A percentile compares a stretch with the other conserved stretches of the same genome.
Conservation (phyloP, 495 filamentous ascomycete genomes). For the Melanomma pulvis-pyrius region DNA sequence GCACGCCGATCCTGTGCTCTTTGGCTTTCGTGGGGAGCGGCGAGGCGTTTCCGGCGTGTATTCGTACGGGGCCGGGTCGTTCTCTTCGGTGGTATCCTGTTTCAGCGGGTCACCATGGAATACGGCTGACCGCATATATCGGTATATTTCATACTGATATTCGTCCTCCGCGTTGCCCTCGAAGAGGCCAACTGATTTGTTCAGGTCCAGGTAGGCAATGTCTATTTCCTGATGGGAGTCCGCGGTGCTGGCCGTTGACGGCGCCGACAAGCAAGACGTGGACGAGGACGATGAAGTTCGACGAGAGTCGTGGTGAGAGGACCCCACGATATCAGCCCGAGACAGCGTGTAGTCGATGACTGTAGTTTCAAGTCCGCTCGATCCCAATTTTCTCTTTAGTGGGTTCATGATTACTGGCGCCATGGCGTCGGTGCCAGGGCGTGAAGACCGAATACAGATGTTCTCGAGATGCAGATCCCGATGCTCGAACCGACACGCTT, state of each 20-base stretch:
- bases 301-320: neutral
- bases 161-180: slow-evolving; percentile 44
- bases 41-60: slow-evolving; percentile 2
- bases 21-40: slow-evolving; percentile 6
- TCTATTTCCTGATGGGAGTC: neutral
- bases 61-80: neutral
- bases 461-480: slow-evolving; percentile 89
- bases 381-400: slow-evolving; percentile 60
- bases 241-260: neutral
- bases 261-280: neutral
- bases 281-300: neutral
- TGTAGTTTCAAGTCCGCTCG: slow-evolving; percentile 73
- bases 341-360: slow-evolving; percentile 92
- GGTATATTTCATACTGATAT: slow-evolving; percentile 52
- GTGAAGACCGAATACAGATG: slow-evolving; percentile 63
- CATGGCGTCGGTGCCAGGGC: neutral
- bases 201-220: slow-evolving; percentile 45
- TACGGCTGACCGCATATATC: slow-evolving; percentile 43
- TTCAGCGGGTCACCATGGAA: slow-evolving; percentile 33
- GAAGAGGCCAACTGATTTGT: slow-evolving; percentile 42
- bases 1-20: too few species aligned
- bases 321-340: slow-evolving; percentile 54
- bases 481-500: slow-evolving; percentile 78
- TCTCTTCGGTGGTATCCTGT: neutral
- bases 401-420: slow-evolving; percentile 19